phyloP scores from a whole-genome alignment of 768 basidiomycete species.

The Mycena floridula region DNA sequence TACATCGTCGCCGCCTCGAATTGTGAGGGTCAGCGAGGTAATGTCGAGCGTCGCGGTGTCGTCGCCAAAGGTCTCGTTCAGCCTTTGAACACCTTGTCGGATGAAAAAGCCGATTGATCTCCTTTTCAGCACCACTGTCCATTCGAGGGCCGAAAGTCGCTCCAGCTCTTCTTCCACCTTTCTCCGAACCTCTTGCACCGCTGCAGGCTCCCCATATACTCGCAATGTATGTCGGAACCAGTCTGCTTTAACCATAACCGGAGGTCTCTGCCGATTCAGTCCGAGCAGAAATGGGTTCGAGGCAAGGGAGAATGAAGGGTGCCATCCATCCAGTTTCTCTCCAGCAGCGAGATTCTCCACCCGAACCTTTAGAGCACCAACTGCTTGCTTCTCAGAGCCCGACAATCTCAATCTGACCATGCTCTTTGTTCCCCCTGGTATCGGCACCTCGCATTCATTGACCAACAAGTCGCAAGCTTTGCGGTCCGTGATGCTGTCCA shows the following conservation, averaged over 20 bases:
- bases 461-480: constrained; percentile 28
- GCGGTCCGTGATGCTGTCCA: constrained; percentile 26
- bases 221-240: constrained; percentile 37
- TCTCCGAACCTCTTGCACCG: constrained; percentile 37
- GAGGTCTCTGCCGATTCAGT: constrained; percentile 27
- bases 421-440: too few species aligned
- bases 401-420: constrained; percentile 37
- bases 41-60: constrained; percentile 44
- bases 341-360: constrained; percentile 50
- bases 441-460: constrained; percentile 6
- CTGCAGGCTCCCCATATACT: constrained; percentile 35
- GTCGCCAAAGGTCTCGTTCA: constrained; percentile 50
- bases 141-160: constrained; percentile 38
- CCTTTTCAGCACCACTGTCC: constrained; percentile 29
- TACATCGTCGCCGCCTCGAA: constrained; percentile 54
- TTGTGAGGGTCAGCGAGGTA: constrained; percentile 30
- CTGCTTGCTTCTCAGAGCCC: constrained; percentile 46
- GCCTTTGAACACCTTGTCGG: constrained; percentile 37
- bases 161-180: constrained; percentile 44
- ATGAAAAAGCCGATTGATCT: constrained; percentile 44
- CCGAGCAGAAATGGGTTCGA: constrained; percentile 25
- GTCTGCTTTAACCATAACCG: constrained; percentile 40
- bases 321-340: constrained; percentile 46
- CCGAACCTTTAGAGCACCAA: constrained; percentile 54
- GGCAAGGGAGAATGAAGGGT: constrained; percentile 40